Evolutionary conservation across 2,329 filamentous ascomycete species (phyloP), one percentile per base, ranked within the genome.

Genomic region (Coniosporium tulheliwenetii): DNA sequence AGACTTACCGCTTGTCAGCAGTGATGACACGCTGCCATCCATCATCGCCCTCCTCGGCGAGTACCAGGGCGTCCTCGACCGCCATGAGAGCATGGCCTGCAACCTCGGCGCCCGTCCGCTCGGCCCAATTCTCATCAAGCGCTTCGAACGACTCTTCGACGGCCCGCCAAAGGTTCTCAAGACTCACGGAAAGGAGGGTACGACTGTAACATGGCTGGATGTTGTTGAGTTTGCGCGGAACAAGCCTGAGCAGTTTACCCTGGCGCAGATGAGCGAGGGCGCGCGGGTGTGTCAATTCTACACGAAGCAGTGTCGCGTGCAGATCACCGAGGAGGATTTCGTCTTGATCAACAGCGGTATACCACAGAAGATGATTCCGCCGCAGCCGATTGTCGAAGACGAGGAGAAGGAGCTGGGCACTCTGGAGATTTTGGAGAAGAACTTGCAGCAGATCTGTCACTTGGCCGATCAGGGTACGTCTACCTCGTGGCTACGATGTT

Each of bases 311-410:
- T 73, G 79, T 48, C 75, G 82, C 38, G 80, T 93, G 8, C 84
- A 93, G 62, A 89, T 94, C 45, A 78, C 77, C 13, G 85, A 93
- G 57, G 85, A 93, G 56, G 85, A 94, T 55, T 93, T 80, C 69
- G 73, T 86, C 35, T 65, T 93, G 48, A 87, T 93, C 48, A 77
- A 78, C 41, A 87, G 82, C 33, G 85, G 85, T 26, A 82, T 84
- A 48, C 75, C 87, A 9, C 83, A 93, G 58, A 79, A 85, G 54
- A 74, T 86, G 60, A 85, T 86, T 13, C 80, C 85, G 2, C 79
- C 81, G 10, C 77, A 87, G 47, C 84, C 85, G 1, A 79, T 91
- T 38, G 76, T 82, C 43, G 85, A 93, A 54, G 85, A 93, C 53
- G 86, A 93, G 60, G 77, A 80, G 54, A 85, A 85, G 48, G 85